Evolutionary conservation across 352 stramenopile genomes (phyloP).

Genomic region (Pythium rishiriense): DNA sequence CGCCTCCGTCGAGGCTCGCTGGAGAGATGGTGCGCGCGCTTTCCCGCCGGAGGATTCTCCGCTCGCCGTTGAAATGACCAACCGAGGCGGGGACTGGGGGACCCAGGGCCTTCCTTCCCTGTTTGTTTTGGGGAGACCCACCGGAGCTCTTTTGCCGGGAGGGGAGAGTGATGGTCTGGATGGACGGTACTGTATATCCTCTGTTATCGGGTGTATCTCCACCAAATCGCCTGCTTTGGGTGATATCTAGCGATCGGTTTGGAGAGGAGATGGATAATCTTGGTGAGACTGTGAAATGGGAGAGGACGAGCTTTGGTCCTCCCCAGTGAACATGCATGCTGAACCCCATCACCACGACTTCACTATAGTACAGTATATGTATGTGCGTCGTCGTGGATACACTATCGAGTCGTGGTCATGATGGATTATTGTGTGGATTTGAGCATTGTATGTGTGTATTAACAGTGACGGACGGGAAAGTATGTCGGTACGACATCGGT

Average conservation of each 20-base stretch:
- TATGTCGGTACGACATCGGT: constrained; percentile 21
- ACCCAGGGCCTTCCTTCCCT: neutral
- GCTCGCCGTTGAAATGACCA: constrained; percentile 7
- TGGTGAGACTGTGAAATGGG: too few relatives aligned
- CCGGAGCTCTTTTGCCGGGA: constrained; percentile 1
- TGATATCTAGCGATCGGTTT: neutral
- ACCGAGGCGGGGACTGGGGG: constrained; percentile 1
- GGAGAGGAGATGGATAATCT: neutral
- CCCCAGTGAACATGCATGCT: too few relatives aligned
- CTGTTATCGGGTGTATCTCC: neutral
- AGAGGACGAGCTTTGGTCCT: too few relatives aligned
- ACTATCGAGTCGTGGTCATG: neutral
- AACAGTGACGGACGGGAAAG: too few relatives aligned
- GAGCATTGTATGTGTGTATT: too few relatives aligned
- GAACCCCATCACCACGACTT: too few relatives aligned
- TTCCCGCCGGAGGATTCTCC: constrained; percentile 4
- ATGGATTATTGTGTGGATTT: too few relatives aligned
- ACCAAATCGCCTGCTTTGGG: neutral
- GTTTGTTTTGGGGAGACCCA: neutral
- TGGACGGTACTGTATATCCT: neutral
- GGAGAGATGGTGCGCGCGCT: neutral
- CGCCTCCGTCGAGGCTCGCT: neutral
- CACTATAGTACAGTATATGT: too few relatives aligned
- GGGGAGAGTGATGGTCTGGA: neutral
- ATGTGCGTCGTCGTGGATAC: neutral